phyloP scores from a whole-genome alignment of 768 basidiomycete genomes.

The Lactarius quietus region DNA sequence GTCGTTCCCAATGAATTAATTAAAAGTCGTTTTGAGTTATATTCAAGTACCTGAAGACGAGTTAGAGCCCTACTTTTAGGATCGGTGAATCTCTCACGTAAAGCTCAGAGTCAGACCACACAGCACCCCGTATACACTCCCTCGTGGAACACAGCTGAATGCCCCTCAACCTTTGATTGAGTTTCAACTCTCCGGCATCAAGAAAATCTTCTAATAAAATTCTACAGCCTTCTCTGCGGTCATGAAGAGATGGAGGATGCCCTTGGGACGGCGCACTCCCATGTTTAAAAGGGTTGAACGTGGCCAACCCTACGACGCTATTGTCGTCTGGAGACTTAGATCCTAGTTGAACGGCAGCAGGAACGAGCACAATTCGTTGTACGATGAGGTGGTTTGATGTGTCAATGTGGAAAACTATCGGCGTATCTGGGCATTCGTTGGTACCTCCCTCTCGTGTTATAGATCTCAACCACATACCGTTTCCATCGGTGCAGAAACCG shows the following conservation, averaged over 20 bases:
- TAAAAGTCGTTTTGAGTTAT: conserved; percentile 4
- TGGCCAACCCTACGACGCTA: conserved; percentile 36
- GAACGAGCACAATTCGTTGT: conserved; percentile 29
- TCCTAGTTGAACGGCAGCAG: conserved; percentile 22
- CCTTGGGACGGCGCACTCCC: conserved; percentile 51
- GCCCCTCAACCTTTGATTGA: conserved; percentile 31
- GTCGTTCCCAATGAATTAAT: conserved; percentile 3
- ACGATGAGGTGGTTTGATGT: conserved; percentile 44
- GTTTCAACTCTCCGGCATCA: conserved; percentile 36
- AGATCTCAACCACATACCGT: conserved; percentile 10
- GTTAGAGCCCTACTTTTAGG: not conserved
- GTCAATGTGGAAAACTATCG: conserved; percentile 42
- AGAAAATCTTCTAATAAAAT: conserved; percentile 35
- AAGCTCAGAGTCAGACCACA: conserved; percentile 29
- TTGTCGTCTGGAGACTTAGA: conserved; percentile 33
- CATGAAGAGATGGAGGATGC: conserved; percentile 33
- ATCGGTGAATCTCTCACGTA: conserved; percentile 7
- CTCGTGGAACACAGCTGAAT: conserved; percentile 30
- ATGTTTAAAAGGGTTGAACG: conserved; percentile 65
- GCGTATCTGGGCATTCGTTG: conserved; percentile 32
- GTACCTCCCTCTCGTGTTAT: not conserved
- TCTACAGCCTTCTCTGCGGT: conserved; percentile 29
- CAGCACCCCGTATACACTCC: conserved; percentile 34
- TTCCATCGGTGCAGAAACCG: conserved; percentile 7
- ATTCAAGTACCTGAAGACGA: conserved; percentile 17